Conservation (phyloP, 169 alveolate species). For the Toxoplasma gondii region DNA sequence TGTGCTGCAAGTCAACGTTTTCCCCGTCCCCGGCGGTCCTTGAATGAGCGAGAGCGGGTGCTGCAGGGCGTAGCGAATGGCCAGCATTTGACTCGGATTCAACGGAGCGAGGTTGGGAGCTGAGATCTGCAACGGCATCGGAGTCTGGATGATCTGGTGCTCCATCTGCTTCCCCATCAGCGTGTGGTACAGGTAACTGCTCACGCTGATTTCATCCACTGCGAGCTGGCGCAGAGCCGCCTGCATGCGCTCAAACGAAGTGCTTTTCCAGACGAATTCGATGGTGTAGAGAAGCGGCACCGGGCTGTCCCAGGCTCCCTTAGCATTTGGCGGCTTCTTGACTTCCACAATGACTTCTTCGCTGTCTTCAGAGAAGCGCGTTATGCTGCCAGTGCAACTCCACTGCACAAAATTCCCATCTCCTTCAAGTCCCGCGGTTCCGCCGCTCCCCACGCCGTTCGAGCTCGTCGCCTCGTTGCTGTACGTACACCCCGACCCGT, state of each 20-base stretch:
- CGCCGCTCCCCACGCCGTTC: not conserved
- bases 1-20: slow-evolving; percentile 95
- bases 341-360: slow-evolving; percentile 25
- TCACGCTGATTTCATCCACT: slow-evolving; percentile 58
- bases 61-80: slow-evolving; percentile 90
- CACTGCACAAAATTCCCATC: not conserved
- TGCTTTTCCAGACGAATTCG: slow-evolving; percentile 94
- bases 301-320: slow-evolving; percentile 72
- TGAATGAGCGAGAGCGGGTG: slow-evolving; percentile 90
- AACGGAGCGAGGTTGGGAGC: slow-evolving; percentile 94
- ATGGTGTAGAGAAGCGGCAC: slow-evolving; percentile 81
- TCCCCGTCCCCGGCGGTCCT: slow-evolving; percentile 95
- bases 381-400: slow-evolving; percentile 22
- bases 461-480: not conserved
- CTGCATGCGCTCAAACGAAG: slow-evolving; percentile 93
- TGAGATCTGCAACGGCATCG: slow-evolving; percentile 77
- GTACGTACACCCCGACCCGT: too few species aligned
- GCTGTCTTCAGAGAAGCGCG: slow-evolving; percentile 8
- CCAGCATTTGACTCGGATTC: slow-evolving; percentile 91
- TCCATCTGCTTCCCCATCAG: slow-evolving; percentile 10
- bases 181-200: slow-evolving; percentile 41
- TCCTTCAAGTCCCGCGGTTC: not conserved
- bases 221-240: slow-evolving; percentile 81
- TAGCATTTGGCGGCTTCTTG: not conserved
- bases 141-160: not conserved